A percentile compares a stretch with the other conserved stretches of the same genome.
Conservation (phyloP, 805 yeast species). For the Dipodascopsis tothii region DNA sequence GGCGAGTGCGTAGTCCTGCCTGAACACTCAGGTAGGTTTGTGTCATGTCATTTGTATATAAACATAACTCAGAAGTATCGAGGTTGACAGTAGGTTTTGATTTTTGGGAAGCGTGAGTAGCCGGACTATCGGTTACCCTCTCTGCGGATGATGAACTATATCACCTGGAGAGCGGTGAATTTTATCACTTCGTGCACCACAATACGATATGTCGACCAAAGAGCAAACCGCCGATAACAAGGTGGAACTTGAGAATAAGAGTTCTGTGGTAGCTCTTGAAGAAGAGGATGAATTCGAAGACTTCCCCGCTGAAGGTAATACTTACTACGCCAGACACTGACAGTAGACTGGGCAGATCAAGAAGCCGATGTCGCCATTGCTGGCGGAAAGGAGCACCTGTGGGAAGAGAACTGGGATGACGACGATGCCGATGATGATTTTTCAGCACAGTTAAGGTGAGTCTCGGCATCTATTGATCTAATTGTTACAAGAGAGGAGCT, state of each 20-base stretch:
- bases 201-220: too few relatives aligned
- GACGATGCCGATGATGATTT: conserved; percentile 83
- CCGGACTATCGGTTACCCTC: too few relatives aligned
- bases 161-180: too few relatives aligned
- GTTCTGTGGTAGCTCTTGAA: conserved; percentile 62
- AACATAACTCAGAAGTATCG: too few relatives aligned
- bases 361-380: conserved; percentile 42
- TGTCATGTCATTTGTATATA: too few relatives aligned
- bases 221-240: too few relatives aligned
- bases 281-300: conserved; percentile 98
- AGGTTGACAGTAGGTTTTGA: too few relatives aligned
- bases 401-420: conserved; percentile 99
- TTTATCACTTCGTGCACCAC: too few relatives aligned
- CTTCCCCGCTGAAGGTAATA: conserved; percentile 67
- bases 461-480: neutral
- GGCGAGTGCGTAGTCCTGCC: conserved; percentile 9
- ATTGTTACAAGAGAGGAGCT: neutral
- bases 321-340: neutral
- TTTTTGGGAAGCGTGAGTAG: too few relatives aligned
- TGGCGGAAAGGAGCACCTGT: conserved; percentile 50
- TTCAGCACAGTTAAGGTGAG: conserved; percentile 57
- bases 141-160: too few relatives aligned
- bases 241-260: conserved; percentile 9
- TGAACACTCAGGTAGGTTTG: too few relatives aligned
- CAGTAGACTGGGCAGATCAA: conserved; percentile 56